These are phyloP conservation scores for Coprinellus micaceus DNA, from an alignment of 768 basidiomycete species.

Conservation along the genomic window DNA sequence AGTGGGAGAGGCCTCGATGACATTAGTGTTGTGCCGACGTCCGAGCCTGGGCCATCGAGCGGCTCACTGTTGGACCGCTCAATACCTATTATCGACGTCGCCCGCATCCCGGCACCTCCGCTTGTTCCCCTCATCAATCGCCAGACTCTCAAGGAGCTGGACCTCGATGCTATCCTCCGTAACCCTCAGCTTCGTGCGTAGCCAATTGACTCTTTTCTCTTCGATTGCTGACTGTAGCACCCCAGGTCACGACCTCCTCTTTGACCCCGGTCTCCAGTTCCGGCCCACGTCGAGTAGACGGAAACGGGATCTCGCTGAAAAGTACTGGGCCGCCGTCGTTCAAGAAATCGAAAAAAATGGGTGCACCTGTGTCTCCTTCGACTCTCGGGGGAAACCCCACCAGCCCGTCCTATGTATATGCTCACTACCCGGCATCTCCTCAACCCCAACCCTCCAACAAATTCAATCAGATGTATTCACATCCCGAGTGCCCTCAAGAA, in stretches of 20 bases:
- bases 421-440: constrained; percentile 22
- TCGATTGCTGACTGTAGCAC: constrained; percentile 15
- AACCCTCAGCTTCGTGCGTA: constrained; percentile 88
- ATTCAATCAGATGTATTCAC: constrained; percentile 49
- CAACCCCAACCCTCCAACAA: constrained; percentile 40
- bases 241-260: constrained; percentile 83
- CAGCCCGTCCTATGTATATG: constrained; percentile 26
- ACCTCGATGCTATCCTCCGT: constrained; percentile 79
- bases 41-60: constrained; percentile 41
- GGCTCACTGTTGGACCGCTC: constrained; percentile 38
- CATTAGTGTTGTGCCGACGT: constrained; percentile 40
- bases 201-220: constrained; percentile 11
- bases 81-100: constrained; percentile 36
- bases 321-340: constrained; percentile 81
- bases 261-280: constrained; percentile 82
- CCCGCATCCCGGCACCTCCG: constrained; percentile 60
- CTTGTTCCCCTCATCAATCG: constrained; percentile 76
- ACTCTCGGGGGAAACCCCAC: constrained; percentile 50
- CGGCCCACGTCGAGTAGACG: constrained; percentile 71
- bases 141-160: constrained; percentile 79
- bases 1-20: constrained; percentile 43
- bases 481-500: constrained; percentile 67
- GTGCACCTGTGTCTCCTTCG: constrained; percentile 82
- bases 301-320: constrained; percentile 68
- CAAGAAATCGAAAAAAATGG: constrained; percentile 76